These are phyloP conservation scores for Dipteronia sinensis DNA, from an alignment of 345 rosid genomes.

Conservation along the genomic window DNA sequence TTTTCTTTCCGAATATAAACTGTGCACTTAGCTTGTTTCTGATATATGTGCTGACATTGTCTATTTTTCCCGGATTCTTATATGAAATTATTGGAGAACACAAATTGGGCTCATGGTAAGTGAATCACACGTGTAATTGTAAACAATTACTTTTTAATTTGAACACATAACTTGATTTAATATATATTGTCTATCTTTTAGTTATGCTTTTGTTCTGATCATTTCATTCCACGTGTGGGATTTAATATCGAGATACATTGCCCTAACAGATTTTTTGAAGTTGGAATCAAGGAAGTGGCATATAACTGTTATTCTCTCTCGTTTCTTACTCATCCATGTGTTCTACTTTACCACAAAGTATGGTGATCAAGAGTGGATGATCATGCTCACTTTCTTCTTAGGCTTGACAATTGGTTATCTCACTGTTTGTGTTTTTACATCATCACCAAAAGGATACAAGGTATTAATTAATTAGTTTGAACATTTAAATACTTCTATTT, in stretches of 20 bases:
- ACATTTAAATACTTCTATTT: neutral
- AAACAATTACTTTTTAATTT: neutral
- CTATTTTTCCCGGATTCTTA: slow-evolving; percentile 84
- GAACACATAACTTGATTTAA: neutral
- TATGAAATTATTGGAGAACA: slow-evolving; percentile 76
- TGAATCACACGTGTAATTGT: neutral
- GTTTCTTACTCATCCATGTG: neutral
- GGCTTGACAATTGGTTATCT: slow-evolving; percentile 81
- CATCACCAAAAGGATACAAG: slow-evolving; percentile 86
- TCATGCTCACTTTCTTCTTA: slow-evolving; percentile 60
- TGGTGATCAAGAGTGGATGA: slow-evolving; percentile 75
- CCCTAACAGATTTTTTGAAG: slow-evolving; percentile 12
- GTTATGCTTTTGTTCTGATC: slow-evolving; percentile 73
- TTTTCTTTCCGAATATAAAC: slow-evolving; percentile 63
- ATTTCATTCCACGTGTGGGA: slow-evolving; percentile 69
- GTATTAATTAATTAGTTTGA: slow-evolving; percentile 35
- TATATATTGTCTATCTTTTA: slow-evolving; percentile 16
- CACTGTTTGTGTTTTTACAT: slow-evolving; percentile 76
- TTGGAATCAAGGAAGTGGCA: neutral
- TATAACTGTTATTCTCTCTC: neutral
- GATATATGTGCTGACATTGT: slow-evolving; percentile 63
- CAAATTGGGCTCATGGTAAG: slow-evolving; percentile 59
- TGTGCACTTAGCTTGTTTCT: slow-evolving; percentile 60
- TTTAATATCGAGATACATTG: slow-evolving; percentile 63
- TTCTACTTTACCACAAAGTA: neutral